These are phyloP conservation scores for Aspergillus affinis DNA, from an alignment of 495 filamentous ascomycete species.

Conservation along the genomic window DNA sequence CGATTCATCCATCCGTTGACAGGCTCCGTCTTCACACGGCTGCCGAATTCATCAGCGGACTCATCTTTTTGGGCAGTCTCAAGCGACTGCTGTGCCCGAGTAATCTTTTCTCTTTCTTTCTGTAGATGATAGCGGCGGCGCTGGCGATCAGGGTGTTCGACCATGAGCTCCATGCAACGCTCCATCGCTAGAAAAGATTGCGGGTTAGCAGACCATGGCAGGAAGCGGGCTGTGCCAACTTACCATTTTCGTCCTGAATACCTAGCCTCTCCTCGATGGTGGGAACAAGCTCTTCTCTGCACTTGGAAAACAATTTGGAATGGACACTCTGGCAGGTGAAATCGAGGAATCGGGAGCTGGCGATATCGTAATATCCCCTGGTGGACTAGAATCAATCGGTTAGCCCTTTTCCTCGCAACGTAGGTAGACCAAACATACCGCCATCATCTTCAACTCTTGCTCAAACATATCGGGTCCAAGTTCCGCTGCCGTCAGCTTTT, in stretches of 20 bases:
- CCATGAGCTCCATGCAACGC: constrained; percentile 46
- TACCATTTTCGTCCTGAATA: constrained; percentile 40
- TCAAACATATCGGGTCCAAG: constrained; percentile 44
- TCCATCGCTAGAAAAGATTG: constrained; percentile 26
- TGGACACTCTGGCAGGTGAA: constrained; percentile 46
- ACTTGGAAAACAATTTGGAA: constrained; percentile 45
- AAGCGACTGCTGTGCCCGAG: constrained; percentile 45
- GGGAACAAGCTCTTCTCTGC: constrained; percentile 34
- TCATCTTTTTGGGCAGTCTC: constrained; percentile 19
- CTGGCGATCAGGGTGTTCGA: constrained; percentile 49
- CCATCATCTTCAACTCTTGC: constrained; percentile 52
- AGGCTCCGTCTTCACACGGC: background rate
- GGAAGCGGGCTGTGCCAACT: constrained; percentile 6
- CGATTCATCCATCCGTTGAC: background rate
- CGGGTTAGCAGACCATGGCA: constrained; percentile 5
- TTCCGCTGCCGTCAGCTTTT: constrained; percentile 24
- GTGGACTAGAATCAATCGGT: constrained; percentile 30
- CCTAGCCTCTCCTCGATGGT: constrained; percentile 36
- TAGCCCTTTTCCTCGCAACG: background rate
- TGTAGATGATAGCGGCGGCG: constrained; percentile 34
- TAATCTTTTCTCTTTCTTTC: constrained; percentile 44
- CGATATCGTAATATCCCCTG: constrained; percentile 55
- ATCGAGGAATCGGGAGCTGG: constrained; percentile 49
- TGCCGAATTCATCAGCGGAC: background rate
- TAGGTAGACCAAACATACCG: constrained; percentile 34